Evolutionary conservation across 108 stramenopile genomes (phyloP).

Genomic region (Skeletonema grethae): DNA sequence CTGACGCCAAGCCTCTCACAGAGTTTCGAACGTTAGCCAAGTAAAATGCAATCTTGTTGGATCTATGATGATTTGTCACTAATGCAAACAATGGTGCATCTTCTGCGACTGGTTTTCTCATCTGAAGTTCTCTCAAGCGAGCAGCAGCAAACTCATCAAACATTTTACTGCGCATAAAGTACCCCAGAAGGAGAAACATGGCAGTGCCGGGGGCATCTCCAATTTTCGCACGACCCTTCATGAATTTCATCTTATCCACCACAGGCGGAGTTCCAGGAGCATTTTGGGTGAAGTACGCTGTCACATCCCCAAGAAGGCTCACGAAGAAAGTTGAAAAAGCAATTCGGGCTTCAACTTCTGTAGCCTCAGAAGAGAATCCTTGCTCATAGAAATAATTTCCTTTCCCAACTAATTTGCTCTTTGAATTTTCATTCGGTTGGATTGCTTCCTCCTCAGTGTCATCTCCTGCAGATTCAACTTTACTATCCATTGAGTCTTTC

Average conservation of each 20-base stretch:
- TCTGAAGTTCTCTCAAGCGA: constrained; percentile 37
- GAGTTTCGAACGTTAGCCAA: constrained; percentile 41
- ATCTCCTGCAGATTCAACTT: constrained; percentile 14
- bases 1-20: constrained; percentile 27
- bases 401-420: constrained; percentile 30
- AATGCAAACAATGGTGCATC: constrained; percentile 51
- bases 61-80: constrained; percentile 36
- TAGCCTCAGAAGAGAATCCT: constrained; percentile 39
- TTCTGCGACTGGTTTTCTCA: constrained; percentile 30
- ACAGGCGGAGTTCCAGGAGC: constrained; percentile 32
- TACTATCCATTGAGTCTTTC: constrained; percentile 11
- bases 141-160: constrained; percentile 40
- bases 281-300: constrained; percentile 37
- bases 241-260: constrained; percentile 48
- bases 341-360: constrained; percentile 48
- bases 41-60: constrained; percentile 42
- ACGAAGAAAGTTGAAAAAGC: constrained; percentile 53
- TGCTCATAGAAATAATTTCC: constrained; percentile 43
- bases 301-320: constrained; percentile 46
- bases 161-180: constrained; percentile 33
- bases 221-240: constrained; percentile 25
- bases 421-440: constrained; percentile 6
- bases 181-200: constrained; percentile 37
- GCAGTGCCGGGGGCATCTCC: constrained; percentile 44
- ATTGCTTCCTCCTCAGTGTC: constrained; percentile 18